phyloP scores from a whole-genome alignment of 1,284 basidiomycete genomes.

The Cryptococcus maquisensis region DNA sequence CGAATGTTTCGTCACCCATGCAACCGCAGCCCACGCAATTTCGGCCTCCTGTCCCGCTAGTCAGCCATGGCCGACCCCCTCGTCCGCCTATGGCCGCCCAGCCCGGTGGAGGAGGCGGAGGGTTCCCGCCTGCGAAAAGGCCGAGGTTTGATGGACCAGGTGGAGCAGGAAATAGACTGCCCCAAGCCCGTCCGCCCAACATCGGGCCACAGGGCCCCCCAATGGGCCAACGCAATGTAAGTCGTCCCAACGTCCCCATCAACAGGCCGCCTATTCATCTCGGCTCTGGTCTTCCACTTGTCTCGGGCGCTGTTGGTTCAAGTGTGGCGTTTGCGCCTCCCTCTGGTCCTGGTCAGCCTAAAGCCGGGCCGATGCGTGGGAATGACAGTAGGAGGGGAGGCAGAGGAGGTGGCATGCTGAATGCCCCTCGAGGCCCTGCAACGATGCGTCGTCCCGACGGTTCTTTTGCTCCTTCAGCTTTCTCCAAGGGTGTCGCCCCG shows the following conservation, averaged over 20 bases:
- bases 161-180: constrained; percentile 4
- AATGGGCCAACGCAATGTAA: constrained; percentile 35
- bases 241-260: constrained; percentile 11
- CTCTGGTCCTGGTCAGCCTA: constrained; percentile 40
- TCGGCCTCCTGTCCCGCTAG: background rate
- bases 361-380: constrained; percentile 13
- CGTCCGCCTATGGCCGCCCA: constrained; percentile 19
- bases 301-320: background rate
- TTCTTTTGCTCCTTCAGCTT: background rate
- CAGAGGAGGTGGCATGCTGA: constrained; percentile 19
- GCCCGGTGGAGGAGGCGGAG: constrained; percentile 8
- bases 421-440: constrained; percentile 27
- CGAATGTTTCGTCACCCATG: background rate
- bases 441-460: constrained; percentile 13
- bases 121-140: constrained; percentile 58
- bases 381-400: constrained; percentile 7
- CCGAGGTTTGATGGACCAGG: constrained; percentile 74
- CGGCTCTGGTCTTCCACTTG: constrained; percentile 32
- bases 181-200: constrained; percentile 3
- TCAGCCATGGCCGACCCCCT: constrained; percentile 10
- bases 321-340: constrained; percentile 13
- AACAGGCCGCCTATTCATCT: constrained; percentile 31
- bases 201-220: background rate
- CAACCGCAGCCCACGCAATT: background rate
- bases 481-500: background rate